Evolutionary conservation across 2,329 filamentous ascomycete species (phyloP).

Genomic region (Clarireedia monteithiana): DNA sequence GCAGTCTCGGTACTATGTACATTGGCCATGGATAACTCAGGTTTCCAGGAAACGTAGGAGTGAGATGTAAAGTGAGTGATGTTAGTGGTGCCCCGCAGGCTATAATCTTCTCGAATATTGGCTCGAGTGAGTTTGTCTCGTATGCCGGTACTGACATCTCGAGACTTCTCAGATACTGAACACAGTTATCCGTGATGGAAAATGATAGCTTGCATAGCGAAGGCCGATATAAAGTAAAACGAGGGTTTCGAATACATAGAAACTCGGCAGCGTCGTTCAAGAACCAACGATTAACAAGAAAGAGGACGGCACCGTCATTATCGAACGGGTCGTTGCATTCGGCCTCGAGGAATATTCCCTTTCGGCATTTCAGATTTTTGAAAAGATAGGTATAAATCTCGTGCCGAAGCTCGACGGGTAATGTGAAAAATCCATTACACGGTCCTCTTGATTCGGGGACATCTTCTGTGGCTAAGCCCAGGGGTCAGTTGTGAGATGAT

Average conservation of each 20-base stretch:
- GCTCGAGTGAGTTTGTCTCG: neutral
- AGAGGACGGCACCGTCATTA: conserved; percentile 2
- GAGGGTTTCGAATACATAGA: conserved; percentile 4
- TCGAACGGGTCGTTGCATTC: conserved; percentile 2
- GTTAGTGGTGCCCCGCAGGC: neutral
- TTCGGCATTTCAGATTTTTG: conserved; percentile 4
- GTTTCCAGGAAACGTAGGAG: conserved; percentile 2
- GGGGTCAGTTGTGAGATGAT: conserved; percentile 1
- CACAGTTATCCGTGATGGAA: conserved; percentile 1
- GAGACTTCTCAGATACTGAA: conserved; percentile 4
- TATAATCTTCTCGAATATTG: conserved; percentile 1
- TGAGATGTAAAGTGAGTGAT: conserved; percentile 2
- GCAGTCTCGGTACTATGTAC: conserved; percentile 4
- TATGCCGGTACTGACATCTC: conserved; percentile 3
- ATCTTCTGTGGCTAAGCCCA: neutral
- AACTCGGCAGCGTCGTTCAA: conserved; percentile 5
- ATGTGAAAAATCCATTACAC: conserved; percentile 1
- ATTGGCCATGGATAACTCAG: conserved; percentile 5
- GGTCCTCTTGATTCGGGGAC: neutral
- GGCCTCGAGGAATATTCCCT: conserved; percentile 3
- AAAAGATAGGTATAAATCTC: conserved; percentile 7
- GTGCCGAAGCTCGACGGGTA: conserved; percentile 3
- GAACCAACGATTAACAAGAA: conserved; percentile 3
- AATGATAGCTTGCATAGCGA: conserved; percentile 4
- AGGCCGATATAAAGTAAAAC: conserved; percentile 5